Conservation (phyloP, 129 eudicot species). For the Kitagawia praeruptora region DNA sequence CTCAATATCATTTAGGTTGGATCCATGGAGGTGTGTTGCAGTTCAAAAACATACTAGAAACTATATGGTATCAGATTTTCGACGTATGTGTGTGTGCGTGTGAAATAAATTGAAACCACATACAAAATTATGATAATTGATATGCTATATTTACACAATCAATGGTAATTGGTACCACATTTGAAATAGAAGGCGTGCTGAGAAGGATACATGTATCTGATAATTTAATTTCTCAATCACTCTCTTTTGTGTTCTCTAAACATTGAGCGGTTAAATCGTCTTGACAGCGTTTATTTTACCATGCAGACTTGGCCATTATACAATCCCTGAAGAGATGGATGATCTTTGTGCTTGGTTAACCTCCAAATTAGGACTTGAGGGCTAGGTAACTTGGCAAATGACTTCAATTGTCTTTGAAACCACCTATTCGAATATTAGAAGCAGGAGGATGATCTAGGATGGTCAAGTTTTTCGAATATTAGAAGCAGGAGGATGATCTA, state of each 20-base stretch:
- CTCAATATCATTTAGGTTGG: not conserved
- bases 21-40: not conserved
- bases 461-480: not conserved
- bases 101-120: not conserved
- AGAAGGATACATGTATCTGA: not conserved
- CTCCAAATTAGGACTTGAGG: conserved; percentile 51
- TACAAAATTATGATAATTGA: not conserved
- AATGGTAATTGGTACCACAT: not conserved
- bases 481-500: not conserved
- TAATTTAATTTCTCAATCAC: not conserved
- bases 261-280: not conserved
- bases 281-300: not conserved
- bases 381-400: conserved; percentile 6
- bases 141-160: not conserved
- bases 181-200: not conserved
- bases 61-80: not conserved
- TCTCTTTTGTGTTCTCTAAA: no score
- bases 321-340: conserved; percentile 69
- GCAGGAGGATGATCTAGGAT: not conserved
- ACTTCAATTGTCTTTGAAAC: not conserved
- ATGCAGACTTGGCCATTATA: conserved; percentile 66
- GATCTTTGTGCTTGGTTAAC: conserved; percentile 67
- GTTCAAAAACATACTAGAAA: not conserved
- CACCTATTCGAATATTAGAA: not conserved
- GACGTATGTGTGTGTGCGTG: not conserved